Conservation (phyloP, 805 yeast species). For the Saccharomyces paradoxus region DNA sequence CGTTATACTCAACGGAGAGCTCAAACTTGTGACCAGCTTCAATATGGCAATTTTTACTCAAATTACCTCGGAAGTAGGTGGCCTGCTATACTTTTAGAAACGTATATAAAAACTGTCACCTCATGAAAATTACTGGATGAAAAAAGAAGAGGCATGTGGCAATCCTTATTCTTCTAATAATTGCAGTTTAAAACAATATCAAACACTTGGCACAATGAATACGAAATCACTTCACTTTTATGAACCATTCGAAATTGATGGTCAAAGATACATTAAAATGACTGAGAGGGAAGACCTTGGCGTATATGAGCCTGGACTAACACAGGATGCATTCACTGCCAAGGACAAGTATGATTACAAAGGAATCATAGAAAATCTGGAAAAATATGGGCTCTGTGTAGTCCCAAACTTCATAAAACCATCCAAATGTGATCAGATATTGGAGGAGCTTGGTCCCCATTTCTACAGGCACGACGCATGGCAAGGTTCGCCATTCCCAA, state of each 20-base stretch:
- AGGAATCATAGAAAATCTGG: slow-evolving; percentile 10
- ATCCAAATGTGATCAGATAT: slow-evolving; percentile 10
- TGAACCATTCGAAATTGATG: background rate
- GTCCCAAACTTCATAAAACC: slow-evolving; percentile 13
- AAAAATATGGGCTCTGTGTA: slow-evolving; percentile 22
- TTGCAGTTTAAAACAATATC: too few species aligned
- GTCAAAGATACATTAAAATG: background rate
- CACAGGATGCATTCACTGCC: slow-evolving; percentile 2
- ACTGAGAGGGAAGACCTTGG: background rate
- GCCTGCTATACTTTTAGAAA: background rate
- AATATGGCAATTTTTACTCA: background rate
- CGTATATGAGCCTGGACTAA: background rate
- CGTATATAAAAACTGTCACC: background rate
- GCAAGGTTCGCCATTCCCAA: slow-evolving; percentile 24
- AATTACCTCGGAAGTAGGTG: background rate
- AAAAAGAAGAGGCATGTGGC: background rate
- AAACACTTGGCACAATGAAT: background rate
- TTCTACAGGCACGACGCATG: slow-evolving; percentile 18
- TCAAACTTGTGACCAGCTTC: background rate
- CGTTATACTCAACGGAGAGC: background rate
- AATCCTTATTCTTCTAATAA: too few species aligned
- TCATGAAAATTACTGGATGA: background rate
- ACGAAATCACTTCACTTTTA: background rate
- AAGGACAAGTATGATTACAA: slow-evolving; percentile 3
- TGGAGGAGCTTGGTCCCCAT: slow-evolving; percentile 16